These are phyloP conservation scores for Omphalea diandra DNA, from an alignment of 441 rosid genomes.

Conservation along the genomic window DNA sequence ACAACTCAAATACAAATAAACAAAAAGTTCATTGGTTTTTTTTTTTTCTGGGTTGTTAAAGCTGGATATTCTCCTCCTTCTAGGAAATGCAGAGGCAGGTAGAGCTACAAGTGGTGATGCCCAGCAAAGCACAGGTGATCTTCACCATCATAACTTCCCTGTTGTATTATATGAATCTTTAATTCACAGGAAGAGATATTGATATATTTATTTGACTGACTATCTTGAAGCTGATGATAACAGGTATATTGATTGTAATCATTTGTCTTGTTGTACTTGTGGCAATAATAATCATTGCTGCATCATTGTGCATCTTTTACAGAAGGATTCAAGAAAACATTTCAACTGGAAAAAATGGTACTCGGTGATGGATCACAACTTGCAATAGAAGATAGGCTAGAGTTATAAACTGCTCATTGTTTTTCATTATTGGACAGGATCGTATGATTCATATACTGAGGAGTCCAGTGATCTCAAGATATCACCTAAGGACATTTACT, in stretches of 20 bases:
- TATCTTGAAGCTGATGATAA: constrained; percentile 18
- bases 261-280: constrained; percentile 30
- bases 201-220: background rate
- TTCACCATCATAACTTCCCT: constrained; percentile 1
- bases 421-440: constrained; percentile 20
- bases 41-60: background rate
- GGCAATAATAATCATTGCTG: constrained; percentile 23
- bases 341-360: constrained; percentile 32
- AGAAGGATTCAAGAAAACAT: constrained; percentile 13
- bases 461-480: constrained; percentile 34
- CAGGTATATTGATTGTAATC: constrained; percentile 36
- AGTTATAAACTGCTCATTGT: background rate
- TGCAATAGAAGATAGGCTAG: background rate
- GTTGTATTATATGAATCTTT: background rate
- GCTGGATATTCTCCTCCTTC: background rate
- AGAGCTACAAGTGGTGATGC: background rate
- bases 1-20: too few relatives aligned
- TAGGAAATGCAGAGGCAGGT: constrained; percentile 22
- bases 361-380: background rate
- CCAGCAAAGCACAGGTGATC: constrained; percentile 23
- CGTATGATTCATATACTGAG: constrained; percentile 20
- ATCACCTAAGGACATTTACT: constrained; percentile 42
- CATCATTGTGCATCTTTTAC: constrained; percentile 29
- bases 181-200: too few relatives aligned
- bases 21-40: background rate